Conservation (phyloP, 2,329 filamentous ascomycete species). For the Exophiala mesophila region DNA sequence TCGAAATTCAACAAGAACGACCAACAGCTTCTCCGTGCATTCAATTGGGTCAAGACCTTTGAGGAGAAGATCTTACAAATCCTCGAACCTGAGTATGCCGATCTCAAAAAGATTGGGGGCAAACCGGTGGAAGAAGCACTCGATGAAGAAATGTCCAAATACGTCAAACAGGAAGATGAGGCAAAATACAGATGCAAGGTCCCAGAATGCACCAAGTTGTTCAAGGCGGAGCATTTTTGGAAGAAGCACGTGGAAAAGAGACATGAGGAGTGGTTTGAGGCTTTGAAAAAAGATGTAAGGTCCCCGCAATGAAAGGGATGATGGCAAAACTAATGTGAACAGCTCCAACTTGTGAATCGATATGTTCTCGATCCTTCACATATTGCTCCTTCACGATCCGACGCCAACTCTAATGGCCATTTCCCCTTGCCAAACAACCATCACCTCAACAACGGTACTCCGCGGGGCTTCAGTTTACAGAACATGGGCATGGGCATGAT, state of each 20-base stretch:
- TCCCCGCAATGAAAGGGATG: background rate
- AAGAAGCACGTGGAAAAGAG: conserved; percentile 96
- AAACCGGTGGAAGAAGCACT: conserved; percentile 80
- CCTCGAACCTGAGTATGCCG: conserved; percentile 80
- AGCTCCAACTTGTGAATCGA: conserved; percentile 86
- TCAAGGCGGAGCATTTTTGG: conserved; percentile 97
- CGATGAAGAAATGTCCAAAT: conserved; percentile 78
- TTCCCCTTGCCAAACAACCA: conserved; percentile 78
- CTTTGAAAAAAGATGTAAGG: conserved; percentile 75
- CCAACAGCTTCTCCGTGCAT: conserved; percentile 87
- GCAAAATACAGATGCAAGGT: conserved; percentile 96
- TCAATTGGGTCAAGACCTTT: conserved; percentile 98
- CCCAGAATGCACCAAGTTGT: conserved; percentile 90
- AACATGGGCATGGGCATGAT: conserved; percentile 51
- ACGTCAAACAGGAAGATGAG: conserved; percentile 95
- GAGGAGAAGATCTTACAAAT: conserved; percentile 95
- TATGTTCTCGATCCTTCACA: conserved; percentile 93
- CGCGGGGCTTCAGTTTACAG: conserved; percentile 82
- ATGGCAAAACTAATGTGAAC: conserved; percentile 12
- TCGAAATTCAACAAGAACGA: conserved; percentile 71
- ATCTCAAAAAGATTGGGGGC: conserved; percentile 86
- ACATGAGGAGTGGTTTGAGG: conserved; percentile 80
- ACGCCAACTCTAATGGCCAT: conserved; percentile 92
- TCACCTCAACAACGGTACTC: conserved; percentile 68
- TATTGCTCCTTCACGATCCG: conserved; percentile 86